Conservation (phyloP, 345 rosid genomes). For the Eucalyptus sideroxylon region DNA sequence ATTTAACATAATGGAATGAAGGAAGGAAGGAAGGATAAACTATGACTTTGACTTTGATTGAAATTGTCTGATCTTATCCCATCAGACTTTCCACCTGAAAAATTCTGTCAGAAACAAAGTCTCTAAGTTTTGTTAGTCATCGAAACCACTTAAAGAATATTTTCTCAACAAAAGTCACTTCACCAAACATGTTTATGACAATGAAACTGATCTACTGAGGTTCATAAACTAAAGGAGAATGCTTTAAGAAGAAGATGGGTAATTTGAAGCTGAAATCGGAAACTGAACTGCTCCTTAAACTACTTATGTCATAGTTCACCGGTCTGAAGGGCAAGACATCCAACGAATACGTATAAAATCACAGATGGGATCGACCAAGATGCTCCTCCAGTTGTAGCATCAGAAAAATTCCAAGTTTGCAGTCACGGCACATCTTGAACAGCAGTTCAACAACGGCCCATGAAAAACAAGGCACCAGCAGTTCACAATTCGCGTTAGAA, state of each 20-base stretch:
- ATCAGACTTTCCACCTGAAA: too few species aligned
- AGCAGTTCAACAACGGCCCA: background rate
- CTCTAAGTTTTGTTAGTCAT: too few species aligned
- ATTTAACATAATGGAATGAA: rapidly evolving
- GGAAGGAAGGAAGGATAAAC: too few species aligned
- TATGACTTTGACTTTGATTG: too few species aligned
- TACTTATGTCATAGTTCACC: background rate
- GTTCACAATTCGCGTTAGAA: background rate
- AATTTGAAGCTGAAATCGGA: background rate
- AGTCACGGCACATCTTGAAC: background rate
- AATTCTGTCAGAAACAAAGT: rapidly evolving
- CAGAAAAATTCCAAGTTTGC: background rate
- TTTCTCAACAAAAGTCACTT: too few species aligned
- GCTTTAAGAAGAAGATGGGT: background rate
- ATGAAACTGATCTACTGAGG: too few species aligned
- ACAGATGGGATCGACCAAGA: too few species aligned
- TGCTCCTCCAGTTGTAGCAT: too few species aligned
- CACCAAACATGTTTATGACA: too few species aligned
- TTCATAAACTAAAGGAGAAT: too few species aligned
- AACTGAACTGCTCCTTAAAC: background rate
- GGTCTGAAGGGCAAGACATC: background rate
- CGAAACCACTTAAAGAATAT: too few species aligned
- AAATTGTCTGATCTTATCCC: too few species aligned
- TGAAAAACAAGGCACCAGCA: background rate
- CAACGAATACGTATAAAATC: background rate